Evolutionary conservation across 305 asterid genomes (phyloP), one percentile per base, ranked within the genome.

Genomic region (Fraxinus platypoda): DNA sequence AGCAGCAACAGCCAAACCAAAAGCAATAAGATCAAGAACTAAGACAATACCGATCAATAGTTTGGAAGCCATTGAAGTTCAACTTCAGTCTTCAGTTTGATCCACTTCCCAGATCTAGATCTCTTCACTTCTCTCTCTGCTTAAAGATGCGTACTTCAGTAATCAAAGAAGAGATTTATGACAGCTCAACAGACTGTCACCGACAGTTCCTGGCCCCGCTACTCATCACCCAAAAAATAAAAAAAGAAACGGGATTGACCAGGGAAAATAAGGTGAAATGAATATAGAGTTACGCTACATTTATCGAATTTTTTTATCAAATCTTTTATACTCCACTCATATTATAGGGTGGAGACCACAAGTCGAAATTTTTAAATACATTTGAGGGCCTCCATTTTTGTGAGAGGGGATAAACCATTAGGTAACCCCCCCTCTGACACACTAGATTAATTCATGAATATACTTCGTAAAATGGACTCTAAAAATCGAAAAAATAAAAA

Each of bases 1-100:
- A 80, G 97, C 98, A 82, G 97, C 98, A 82, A 95, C 90, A 11
- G 98, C 98, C 87, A 95, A 87, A 73, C 95, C 97, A 80, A 93
- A 95, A 82, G 98, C 98, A 83, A 95, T 91, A 78, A 93, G 92
- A 87, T 93, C 98, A 59, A 95, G 37, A 37, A 95, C 30, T 87
- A 93, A 90, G 70, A 93, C 91, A 4, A 77, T 79, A 15, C 87
- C 59, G 81, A 93, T 83, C 17, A 93, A 78, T 57, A 92, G 78
- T 82, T 94, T 93, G 80, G 98, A 93, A 78, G 97, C 98, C 98
- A 94, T 94, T 86, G 82, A 2, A 84, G 81, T 0, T 0, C 6
- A 23, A 46, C 37, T 34, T 37, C 77, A 34, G 80, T 75, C 37
- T 34, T 37, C 77, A 34, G 80, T 75, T 35, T 49, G 59, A 49